phyloP scores from a whole-genome alignment of 169 alveolate genomes.

The Eimeria praecox region DNA sequence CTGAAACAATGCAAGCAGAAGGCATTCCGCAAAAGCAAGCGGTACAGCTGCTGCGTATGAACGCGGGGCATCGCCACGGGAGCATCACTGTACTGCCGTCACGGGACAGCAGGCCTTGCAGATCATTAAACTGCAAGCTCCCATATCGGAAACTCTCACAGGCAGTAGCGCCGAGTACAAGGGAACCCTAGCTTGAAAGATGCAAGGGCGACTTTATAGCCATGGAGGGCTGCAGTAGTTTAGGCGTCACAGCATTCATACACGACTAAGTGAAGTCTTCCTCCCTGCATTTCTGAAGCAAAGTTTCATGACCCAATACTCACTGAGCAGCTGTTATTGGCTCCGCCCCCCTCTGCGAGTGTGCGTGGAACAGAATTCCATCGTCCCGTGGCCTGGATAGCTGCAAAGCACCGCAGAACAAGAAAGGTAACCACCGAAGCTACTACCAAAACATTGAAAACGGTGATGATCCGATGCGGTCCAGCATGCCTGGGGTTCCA shows the following conservation, averaged over 20 bases:
- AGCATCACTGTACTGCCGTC: neutral
- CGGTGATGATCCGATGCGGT: neutral
- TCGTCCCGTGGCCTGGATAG: neutral
- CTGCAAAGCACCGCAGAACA: neutral
- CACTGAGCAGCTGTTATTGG: neutral
- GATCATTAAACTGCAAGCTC: neutral
- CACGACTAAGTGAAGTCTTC: neutral
- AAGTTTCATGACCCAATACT: neutral
- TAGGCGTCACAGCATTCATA: neutral
- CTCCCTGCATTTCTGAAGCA: neutral
- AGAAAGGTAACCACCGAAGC: neutral
- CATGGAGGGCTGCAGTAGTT: no score
- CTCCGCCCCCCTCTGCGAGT: constrained; percentile 18
- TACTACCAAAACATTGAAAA: neutral
- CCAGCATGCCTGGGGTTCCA: neutral
- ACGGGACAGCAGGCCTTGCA: neutral
- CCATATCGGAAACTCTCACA: neutral
- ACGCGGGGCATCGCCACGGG: neutral
- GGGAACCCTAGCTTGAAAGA: no score
- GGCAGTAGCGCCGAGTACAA: neutral
- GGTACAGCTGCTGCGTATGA: neutral
- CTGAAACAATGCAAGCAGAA: neutral
- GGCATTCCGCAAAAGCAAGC: neutral
- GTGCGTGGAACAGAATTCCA: neutral
- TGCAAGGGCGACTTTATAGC: no score